Percentiles rank a stretch among this genome's conserved stretches.
phyloP scores from a whole-genome alignment of 805 yeast genomes.

The Starmerella davenportii region DNA sequence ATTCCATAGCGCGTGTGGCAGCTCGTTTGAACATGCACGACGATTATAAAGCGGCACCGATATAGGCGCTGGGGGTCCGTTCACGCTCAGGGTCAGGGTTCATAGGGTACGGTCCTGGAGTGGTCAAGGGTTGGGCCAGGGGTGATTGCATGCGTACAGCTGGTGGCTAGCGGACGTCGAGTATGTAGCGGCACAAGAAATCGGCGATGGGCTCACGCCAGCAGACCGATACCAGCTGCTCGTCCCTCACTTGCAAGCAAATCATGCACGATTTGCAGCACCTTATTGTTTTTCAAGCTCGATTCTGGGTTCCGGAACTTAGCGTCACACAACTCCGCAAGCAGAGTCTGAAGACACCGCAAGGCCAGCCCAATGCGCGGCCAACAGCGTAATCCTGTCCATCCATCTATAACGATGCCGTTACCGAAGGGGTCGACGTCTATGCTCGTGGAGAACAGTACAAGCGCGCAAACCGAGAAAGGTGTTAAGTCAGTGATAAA shows the following conservation, averaged over 20 bases:
- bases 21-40: conserved; percentile 12
- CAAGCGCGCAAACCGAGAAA: conserved; percentile 45
- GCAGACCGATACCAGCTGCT: conserved; percentile 5
- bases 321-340: conserved; percentile 50
- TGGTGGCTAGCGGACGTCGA: no score
- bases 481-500: conserved; percentile 70
- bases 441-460: conserved; percentile 62
- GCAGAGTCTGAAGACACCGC: conserved; percentile 43
- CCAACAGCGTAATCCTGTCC: conserved; percentile 88
- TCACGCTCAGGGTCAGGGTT: background rate
- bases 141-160: no score
- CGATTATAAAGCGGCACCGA: background rate
- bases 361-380: conserved; percentile 79
- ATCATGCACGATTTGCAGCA: conserved; percentile 20
- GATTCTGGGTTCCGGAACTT: conserved; percentile 36
- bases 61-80: background rate
- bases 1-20: conserved; percentile 11
- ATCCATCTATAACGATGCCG: conserved; percentile 69
- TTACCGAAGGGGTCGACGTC: conserved; percentile 40
- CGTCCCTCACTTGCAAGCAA: conserved; percentile 21
- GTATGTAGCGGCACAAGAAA: no score
- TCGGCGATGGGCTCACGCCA: conserved; percentile 5
- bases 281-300: conserved; percentile 18
- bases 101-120: background rate
- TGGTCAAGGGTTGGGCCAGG: no score